These are phyloP conservation scores for Phytopythium ostracodes DNA, from an alignment of 352 stramenopile species.

Conservation along the genomic window DNA sequence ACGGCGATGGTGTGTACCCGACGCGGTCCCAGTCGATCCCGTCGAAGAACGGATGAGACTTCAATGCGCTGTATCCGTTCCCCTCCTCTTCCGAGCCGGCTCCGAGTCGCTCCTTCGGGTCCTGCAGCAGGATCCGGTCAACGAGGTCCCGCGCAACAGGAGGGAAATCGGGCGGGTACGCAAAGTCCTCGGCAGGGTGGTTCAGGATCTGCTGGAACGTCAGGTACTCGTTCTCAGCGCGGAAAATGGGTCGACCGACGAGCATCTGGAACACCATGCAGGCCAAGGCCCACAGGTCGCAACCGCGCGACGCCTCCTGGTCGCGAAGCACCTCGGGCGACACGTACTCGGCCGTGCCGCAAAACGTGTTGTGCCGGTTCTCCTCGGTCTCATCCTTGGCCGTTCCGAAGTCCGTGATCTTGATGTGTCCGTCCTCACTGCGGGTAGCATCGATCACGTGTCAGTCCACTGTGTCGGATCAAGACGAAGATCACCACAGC, in stretches of 20 bases:
- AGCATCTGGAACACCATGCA: conserved; percentile 92
- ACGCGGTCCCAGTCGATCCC: conserved; percentile 71
- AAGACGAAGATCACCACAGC: neutral
- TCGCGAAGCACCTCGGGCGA: conserved; percentile 89
- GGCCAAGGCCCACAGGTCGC: conserved; percentile 89
- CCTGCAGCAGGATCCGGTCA: conserved; percentile 74
- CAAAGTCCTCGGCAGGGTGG: conserved; percentile 75
- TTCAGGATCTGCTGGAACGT: conserved; percentile 90
- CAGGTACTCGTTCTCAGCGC: conserved; percentile 88
- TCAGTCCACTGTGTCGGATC: neutral
- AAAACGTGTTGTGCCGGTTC: conserved; percentile 85
- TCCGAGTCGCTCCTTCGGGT: conserved; percentile 66
- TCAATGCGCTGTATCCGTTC: conserved; percentile 70
- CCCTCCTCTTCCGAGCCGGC: conserved; percentile 65
- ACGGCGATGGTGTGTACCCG: conserved; percentile 42
- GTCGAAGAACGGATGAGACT: conserved; percentile 82
- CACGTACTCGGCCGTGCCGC: conserved; percentile 90
- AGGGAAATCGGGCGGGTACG: conserved; percentile 57
- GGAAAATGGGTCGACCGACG: conserved; percentile 79
- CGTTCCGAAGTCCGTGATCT: conserved; percentile 90
- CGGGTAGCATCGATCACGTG: neutral
- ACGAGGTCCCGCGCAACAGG: conserved; percentile 67
- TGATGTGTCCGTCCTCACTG: conserved; percentile 81
- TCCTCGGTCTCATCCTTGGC: conserved; percentile 82
- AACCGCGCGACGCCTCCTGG: conserved; percentile 71